Percentiles rank a stretch among this genome's conserved stretches.
Evolutionary conservation across 2,329 filamentous ascomycete genomes (phyloP).

Genomic region (Aspergillus aculeatus): DNA sequence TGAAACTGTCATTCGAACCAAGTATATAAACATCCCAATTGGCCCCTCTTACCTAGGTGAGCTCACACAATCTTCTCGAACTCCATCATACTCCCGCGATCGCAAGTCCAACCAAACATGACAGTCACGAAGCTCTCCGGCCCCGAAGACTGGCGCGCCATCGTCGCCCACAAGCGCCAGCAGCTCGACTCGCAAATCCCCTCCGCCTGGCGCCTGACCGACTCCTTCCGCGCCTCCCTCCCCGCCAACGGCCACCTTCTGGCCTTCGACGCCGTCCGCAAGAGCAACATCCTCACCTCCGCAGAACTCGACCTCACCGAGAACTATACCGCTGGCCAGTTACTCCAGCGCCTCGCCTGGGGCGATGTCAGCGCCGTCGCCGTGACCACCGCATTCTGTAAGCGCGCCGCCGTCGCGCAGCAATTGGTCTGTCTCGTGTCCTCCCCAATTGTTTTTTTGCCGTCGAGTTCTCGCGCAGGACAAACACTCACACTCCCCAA

Average conservation of each 20-base stretch:
- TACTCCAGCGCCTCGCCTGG: constrained; percentile 20
- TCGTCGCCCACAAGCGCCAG: constrained; percentile 28
- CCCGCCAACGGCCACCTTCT: constrained; percentile 18
- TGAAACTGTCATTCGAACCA: neutral
- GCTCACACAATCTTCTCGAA: neutral
- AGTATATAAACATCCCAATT: neutral
- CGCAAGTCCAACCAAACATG: neutral
- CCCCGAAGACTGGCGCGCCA: constrained; percentile 19
- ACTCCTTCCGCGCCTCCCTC: constrained; percentile 8
- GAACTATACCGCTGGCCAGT: constrained; percentile 20
- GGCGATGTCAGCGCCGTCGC: constrained; percentile 22
- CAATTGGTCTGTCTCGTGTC: constrained; percentile 24
- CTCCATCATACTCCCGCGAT: neutral
- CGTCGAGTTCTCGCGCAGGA: neutral
- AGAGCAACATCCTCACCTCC: constrained; percentile 46
- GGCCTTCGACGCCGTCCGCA: constrained; percentile 19
- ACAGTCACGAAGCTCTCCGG: neutral
- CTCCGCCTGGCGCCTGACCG: constrained; percentile 31
- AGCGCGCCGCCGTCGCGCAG: constrained; percentile 41
- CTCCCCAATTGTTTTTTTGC: neutral
- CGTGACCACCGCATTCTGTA: constrained; percentile 39
- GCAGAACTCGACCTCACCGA: constrained; percentile 51
- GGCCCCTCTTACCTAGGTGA: neutral
- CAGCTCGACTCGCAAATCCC: constrained; percentile 34
- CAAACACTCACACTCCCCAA: neutral